These are phyloP conservation scores for Apostasia shenzhenica DNA, from an alignment of 106 monocot genomes.

Conservation along the genomic window DNA sequence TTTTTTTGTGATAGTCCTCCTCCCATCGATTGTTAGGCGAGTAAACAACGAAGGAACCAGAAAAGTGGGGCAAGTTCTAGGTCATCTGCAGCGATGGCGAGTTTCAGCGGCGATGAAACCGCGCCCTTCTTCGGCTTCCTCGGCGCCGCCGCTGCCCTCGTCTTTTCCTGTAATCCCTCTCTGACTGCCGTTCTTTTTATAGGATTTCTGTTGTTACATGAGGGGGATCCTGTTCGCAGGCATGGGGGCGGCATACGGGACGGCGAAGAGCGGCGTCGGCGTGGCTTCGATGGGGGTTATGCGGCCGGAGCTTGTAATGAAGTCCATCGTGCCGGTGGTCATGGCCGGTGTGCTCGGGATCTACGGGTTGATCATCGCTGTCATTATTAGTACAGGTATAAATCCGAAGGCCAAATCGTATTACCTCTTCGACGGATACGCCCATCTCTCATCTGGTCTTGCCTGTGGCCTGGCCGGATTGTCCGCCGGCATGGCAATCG, in stretches of 20 bases:
- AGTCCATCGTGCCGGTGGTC: conserved; percentile 83
- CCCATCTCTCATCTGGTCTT: conserved; percentile 70
- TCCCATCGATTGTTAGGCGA: too few species aligned
- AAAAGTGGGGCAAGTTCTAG: too few species aligned
- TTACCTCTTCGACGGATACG: conserved; percentile 75
- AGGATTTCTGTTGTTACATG: too few species aligned
- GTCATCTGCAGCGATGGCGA: not conserved
- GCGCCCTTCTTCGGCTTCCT: conserved; percentile 77
- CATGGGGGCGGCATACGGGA: conserved; percentile 87
- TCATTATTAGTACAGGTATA: conserved; percentile 55
- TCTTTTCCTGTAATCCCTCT: conserved; percentile 48
- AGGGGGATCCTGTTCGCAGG: conserved; percentile 21
- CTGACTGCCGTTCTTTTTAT: too few species aligned
- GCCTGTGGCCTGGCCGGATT: conserved; percentile 77
- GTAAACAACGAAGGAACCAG: too few species aligned
- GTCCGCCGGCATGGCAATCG: conserved; percentile 77
- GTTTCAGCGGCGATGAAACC: conserved; percentile 66
- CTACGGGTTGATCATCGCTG: conserved; percentile 68
- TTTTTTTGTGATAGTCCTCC: too few species aligned
- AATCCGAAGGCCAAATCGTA: conserved; percentile 35
- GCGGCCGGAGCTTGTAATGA: conserved; percentile 90
- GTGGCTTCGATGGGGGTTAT: conserved; percentile 91
- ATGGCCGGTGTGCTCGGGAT: conserved; percentile 93
- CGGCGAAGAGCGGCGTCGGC: conserved; percentile 87
- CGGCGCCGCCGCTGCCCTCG: conserved; percentile 62